Base-by-base conservation (phyloP, 306 rosid genomes). In the Vigna unguiculata region DNA sequence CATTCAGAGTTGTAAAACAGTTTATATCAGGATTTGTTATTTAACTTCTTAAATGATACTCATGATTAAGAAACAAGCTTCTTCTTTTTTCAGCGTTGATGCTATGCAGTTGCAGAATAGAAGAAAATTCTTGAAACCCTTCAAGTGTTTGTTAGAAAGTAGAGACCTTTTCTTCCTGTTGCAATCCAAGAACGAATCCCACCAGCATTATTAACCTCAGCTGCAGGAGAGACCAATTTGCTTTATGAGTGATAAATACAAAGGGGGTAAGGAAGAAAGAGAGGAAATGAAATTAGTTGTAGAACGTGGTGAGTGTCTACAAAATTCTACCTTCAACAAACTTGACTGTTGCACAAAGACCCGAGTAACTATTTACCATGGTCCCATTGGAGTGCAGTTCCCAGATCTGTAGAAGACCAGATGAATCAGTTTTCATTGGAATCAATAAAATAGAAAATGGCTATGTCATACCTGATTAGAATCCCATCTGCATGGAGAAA, bases 151-250 rank as follows among this genome's bases (percentile, higher is more conserved):
- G 43, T 19, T 38, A 30, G 69, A 51, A 76, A 53, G 22, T 40
- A 34, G 57, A 51, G 16, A 91, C 97, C 97, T 77, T 48, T 72
- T 79, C 87, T 83, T 78, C 99, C 97, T 0, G 85, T 88, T 22
- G 99, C 99, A 66, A 92, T 69, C 99, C 99, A 95, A 38, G 97
- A 83, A 58, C 90, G 92, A 73, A 84, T 67, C 54, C 96, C 99
- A 10, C 71, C 70, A 19, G 80, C 20, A 74, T 10, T 69, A 74
- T 10, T 69, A 82, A 4, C 53, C 69, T 83, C 41, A 40, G 70
- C 97, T 90, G 91, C 89, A 85, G 40, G 55, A 73, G 55, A 15
- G 68, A 83, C 72, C 78, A 54, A 74, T 68, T 79, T 61, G 68
- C 62, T 32, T 80, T 66, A 72, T 75, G 54, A 65, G 38, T 59